Evolutionary conservation across 176 grass and related monocot genomes (phyloP).

Genomic region (Thalia dealbata): DNA sequence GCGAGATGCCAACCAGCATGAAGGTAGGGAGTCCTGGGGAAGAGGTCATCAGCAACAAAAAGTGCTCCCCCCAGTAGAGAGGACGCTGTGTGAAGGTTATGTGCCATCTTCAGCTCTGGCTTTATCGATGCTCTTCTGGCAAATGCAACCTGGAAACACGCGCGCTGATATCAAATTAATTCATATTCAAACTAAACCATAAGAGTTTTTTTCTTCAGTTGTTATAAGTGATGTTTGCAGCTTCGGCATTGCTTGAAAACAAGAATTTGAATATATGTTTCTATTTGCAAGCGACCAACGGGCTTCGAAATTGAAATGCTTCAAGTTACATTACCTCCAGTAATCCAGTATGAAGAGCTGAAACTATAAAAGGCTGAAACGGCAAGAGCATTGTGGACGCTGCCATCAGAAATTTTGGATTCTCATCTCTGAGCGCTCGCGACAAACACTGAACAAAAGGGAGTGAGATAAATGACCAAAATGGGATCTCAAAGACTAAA

Average conservation of each 20-base stretch:
- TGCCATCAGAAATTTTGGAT: constrained; percentile 83
- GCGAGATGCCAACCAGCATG: constrained; percentile 96
- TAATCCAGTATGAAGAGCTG: constrained; percentile 80
- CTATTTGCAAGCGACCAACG: too few relatives aligned
- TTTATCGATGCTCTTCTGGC: constrained; percentile 63
- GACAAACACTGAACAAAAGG: constrained; percentile 55
- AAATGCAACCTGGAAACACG: constrained; percentile 53
- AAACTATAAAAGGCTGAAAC: constrained; percentile 92
- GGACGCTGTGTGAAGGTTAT: constrained; percentile 88
- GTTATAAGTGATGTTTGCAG: too few relatives aligned
- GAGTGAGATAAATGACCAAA: neutral
- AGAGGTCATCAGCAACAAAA: constrained; percentile 76
- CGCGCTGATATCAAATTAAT: neutral
- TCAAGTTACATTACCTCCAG: constrained; percentile 71
- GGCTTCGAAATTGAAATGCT: neutral
- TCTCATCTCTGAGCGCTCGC: constrained; percentile 64
- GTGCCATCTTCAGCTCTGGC: constrained; percentile 67
- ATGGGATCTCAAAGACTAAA: neutral
- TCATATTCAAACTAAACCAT: too few relatives aligned
- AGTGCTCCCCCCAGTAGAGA: constrained; percentile 69
- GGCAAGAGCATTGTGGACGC: constrained; percentile 79
- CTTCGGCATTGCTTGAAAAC: too few relatives aligned
- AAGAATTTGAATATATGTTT: too few relatives aligned
- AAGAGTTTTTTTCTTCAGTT: too few relatives aligned
- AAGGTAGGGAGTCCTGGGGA: constrained; percentile 66